These are phyloP conservation scores for Penicillium chermesinum DNA, from an alignment of 495 filamentous ascomycete genomes.

Conservation along the genomic window DNA sequence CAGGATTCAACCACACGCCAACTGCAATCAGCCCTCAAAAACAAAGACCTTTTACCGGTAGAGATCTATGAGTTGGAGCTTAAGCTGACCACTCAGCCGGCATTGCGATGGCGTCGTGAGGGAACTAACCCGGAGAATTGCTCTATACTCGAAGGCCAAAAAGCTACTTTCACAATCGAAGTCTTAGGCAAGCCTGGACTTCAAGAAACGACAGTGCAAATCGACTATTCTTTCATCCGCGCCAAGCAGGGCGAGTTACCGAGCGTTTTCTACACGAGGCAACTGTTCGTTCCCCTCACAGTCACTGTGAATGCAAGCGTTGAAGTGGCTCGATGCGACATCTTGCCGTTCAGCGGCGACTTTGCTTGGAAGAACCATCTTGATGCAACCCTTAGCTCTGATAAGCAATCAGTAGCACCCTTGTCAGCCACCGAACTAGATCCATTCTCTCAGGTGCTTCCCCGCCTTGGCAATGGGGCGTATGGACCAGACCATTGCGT, in stretches of 20 bases:
- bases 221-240: slow-evolving; percentile 75
- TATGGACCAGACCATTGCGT: slow-evolving; percentile 66
- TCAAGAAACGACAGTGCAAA: slow-evolving; percentile 72
- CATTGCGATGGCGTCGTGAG: slow-evolving; percentile 58
- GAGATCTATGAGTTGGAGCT: slow-evolving; percentile 84
- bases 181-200: slow-evolving; percentile 80
- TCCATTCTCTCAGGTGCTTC: slow-evolving; percentile 37
- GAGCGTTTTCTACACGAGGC: slow-evolving; percentile 78
- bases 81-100: slow-evolving; percentile 67
- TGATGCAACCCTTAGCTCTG: slow-evolving; percentile 10
- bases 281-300: slow-evolving; percentile 74
- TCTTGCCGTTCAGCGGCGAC: slow-evolving; percentile 62
- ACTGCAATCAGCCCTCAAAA: slow-evolving; percentile 66
- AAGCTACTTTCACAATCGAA: slow-evolving; percentile 73
- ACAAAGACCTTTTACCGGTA: slow-evolving; percentile 66
- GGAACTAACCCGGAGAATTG: slow-evolving; percentile 39
- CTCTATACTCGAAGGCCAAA: slow-evolving; percentile 64
- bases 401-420: slow-evolving; percentile 9
- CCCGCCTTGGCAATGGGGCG: slow-evolving; percentile 33
- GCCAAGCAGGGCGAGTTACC: slow-evolving; percentile 55
- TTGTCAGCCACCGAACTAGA: slow-evolving; percentile 22
- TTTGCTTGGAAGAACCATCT: slow-evolving; percentile 48
- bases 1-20: slow-evolving; percentile 78
- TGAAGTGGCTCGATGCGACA: slow-evolving; percentile 70
- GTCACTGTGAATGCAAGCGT: slow-evolving; percentile 89